Base-by-base conservation (phyloP, 495 filamentous ascomycete genomes). In the Neurospora sp. region DNA sequence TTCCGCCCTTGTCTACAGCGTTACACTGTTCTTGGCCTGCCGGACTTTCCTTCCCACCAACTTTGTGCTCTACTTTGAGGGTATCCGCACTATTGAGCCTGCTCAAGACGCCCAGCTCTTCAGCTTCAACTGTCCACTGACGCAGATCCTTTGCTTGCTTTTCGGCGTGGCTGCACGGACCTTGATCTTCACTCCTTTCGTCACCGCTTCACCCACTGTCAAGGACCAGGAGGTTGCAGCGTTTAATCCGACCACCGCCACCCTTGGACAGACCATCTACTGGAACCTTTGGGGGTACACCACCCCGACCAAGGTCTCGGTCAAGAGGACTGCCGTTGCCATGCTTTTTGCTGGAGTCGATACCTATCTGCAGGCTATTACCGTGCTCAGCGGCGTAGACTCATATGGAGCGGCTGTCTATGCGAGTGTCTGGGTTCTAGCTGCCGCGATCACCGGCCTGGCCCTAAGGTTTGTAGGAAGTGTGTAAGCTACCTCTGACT, bases 111-210 rank as follows among this genome's bases (percentile, higher is more conserved):
- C 88, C 17, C 87, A 86, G 2, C 84, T 90, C 62, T 69, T 87
- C 70, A 82, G 84, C 0, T 81, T 93, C 43, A 77, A 92, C n/a
- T 89, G 88, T 3, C 83, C 88, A 34, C 77, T 80, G 1, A 78
- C 75, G 11, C 75, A 73, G 69, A 59, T 75, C 5, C 74, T 81
- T 39, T 73, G 76, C 69, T 75, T 87, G 13, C 74, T 83, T 37
- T 81, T 86, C n/a, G 94, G 94, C 10, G 85, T 87, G 73, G 91
- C 92, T 2, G 89, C 90, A 34, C 85, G 87, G 62, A 85, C 85
- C 69, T 93, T 96, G 79, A 87, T 97, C 72, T 94, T 96, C 78
- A 89, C 89, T 38, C 92, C 89, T 17, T 79, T 90, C 74, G 89
- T 88, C 15, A 83, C 87, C 3, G 87, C 86, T 4, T 84, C 82